phyloP scores from a whole-genome alignment of 2,329 filamentous ascomycete species.

The Tolypocladium inflatum region DNA sequence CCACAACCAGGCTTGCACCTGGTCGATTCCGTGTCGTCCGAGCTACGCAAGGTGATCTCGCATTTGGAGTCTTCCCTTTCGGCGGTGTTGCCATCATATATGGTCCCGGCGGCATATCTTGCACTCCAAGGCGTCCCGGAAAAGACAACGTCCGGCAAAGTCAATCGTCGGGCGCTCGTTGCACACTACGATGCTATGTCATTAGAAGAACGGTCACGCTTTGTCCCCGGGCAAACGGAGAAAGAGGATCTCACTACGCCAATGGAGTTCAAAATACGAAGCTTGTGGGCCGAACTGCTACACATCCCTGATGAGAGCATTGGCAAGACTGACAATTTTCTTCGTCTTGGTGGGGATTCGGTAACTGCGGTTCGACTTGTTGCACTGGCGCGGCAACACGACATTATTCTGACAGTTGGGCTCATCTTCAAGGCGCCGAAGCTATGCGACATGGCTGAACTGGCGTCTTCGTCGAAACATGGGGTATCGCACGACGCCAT shows the following conservation, averaged over 20 bases:
- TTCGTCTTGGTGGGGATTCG: background rate
- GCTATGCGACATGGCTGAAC: background rate
- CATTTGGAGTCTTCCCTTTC: background rate
- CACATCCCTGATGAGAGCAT: conserved; percentile 2
- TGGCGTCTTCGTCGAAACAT: background rate
- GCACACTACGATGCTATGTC: background rate
- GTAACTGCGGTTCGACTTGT: background rate
- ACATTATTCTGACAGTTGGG: background rate
- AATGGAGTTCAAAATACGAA: conserved; percentile 3
- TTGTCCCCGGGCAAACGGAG: background rate
- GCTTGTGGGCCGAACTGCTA: conserved; percentile 8
- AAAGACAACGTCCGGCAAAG: conserved; percentile 3
- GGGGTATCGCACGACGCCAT: too few species aligned
- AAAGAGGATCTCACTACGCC: conserved; percentile 4
- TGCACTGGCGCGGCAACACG: background rate
- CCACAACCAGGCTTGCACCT: background rate
- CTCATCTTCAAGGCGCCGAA: background rate
- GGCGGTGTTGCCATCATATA: conserved; percentile 20
- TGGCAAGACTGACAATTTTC: background rate
- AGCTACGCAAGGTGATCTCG: background rate
- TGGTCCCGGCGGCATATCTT: conserved; percentile 30
- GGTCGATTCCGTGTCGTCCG: background rate
- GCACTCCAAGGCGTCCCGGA: conserved; percentile 26
- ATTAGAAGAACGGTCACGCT: background rate
- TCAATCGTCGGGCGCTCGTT: conserved; percentile 1